Base-by-base conservation (phyloP, 75 land plant species). In the Azolla pinnata region DNA sequence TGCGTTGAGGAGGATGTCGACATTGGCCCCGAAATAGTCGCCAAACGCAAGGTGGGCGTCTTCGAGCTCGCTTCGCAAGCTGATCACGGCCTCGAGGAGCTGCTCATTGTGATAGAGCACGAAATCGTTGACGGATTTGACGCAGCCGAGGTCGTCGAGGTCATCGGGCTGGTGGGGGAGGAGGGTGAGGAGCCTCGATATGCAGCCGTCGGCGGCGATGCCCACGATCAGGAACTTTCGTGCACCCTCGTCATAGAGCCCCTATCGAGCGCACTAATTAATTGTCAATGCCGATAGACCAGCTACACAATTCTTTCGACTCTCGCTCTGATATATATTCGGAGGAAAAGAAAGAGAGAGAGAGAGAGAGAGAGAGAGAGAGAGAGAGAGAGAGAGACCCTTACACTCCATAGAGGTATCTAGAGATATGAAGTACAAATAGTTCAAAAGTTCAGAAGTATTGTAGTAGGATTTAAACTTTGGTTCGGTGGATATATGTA, bases 131-230 rank as follows among this genome's bases (percentile, higher is more conserved):
- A 40, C 50, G 14, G 33, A 17, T 21, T 24, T 29, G 40, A 68
- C 19, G 46, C 71, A 68, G 23, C 71, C 71, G 26, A 54, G 44
- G 19, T 26, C 20, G 64, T 68, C 71, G 20, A 60, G 54, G 29
- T 2, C 32, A 21, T 62, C 21, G 1, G 57, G 26, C 0, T 35
- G 8, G 19, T 33, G 44, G 12, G 55, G 34, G 24, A 44, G 29
- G 7, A 63, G 32, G 21, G 67, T 70, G 24, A 70, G 60, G 0
- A 56, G 33, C n/a, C 31, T 57, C 31, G 73, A 57, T 33, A 52
- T 47, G 60, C 73, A 70, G 8, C 73, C 73, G 21, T 56, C 48
- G 18, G 73, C 68, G 16, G 67, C 59, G 12, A 70, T 57, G 27
- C 64, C 64, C 52, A 70, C 73, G 54, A 70, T 42, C 51, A 63